Percentiles rank a stretch among this genome's conserved stretches.
Conservation (phyloP, 208 protist species). For the Leishmania arabica region DNA sequence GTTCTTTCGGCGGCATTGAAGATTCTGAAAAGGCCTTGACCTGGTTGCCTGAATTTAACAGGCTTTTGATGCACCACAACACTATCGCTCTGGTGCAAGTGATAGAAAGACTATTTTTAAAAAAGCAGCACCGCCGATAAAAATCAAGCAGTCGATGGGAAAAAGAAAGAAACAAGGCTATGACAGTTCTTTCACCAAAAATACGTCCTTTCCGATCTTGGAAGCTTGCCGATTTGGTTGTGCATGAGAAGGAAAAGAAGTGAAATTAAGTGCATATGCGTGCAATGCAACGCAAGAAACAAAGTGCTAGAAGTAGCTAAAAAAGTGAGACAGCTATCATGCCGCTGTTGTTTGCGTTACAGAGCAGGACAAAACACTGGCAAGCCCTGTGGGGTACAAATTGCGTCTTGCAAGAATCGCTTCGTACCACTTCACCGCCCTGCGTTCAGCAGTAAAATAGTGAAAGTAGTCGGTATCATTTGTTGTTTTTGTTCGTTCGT, state of each 20-base stretch:
- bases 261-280: background rate
- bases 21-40: background rate
- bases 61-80: background rate
- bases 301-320: background rate
- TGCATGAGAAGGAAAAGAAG: background rate
- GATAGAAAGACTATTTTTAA: background rate
- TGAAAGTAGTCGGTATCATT: background rate
- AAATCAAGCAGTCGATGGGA: background rate
- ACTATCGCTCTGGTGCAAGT: background rate
- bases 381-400: background rate
- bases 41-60: background rate
- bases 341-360: background rate
- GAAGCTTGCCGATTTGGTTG: background rate
- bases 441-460: background rate
- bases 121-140: background rate
- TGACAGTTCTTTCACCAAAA: slow-evolving; percentile 4
- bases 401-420: background rate
- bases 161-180: slow-evolving; percentile 17
- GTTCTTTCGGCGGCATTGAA: slow-evolving; percentile 29
- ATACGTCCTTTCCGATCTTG: background rate
- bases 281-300: background rate
- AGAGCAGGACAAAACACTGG: background rate
- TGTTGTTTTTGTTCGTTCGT: background rate
- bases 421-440: background rate
- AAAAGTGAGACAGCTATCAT: background rate